These are phyloP conservation scores for Marchantia polymorpha DNA, from an alignment of 225 moss, liverwort and hornwort species.

Conservation along the genomic window DNA sequence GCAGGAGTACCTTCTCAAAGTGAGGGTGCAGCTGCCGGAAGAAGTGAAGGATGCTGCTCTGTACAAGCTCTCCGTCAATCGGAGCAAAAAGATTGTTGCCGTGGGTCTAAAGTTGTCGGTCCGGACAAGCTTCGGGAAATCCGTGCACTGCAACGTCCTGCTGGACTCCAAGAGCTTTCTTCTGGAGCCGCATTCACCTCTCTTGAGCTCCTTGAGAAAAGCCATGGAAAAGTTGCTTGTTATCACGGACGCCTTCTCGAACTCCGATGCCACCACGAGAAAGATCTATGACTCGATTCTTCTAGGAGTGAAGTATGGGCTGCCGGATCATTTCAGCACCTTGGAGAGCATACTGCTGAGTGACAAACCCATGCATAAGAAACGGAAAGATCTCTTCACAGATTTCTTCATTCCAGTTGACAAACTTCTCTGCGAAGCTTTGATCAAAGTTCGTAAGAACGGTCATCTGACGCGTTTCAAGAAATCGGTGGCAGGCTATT, in stretches of 20 bases:
- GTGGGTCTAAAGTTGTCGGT: constrained; percentile 5
- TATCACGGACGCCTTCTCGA: constrained; percentile 3
- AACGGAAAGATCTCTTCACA: constrained; percentile 2
- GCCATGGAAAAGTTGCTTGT: constrained; percentile 10
- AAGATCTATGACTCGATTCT: constrained; percentile 13
- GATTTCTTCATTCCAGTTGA: constrained; percentile 15
- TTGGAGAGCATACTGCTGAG: background rate
- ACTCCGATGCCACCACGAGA: background rate
- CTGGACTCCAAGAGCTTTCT: background rate
- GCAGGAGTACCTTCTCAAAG: background rate
- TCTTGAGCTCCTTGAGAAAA: constrained; percentile 6
- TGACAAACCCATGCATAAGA: constrained; percentile 1
- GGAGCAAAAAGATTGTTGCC: background rate
- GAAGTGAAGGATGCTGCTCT: constrained; percentile 3
- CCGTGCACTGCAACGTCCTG: background rate
- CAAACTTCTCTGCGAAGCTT: constrained; percentile 11
- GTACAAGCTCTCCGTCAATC: background rate
- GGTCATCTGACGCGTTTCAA: background rate
- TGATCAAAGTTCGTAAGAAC: constrained; percentile 4
- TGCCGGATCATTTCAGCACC: background rate
- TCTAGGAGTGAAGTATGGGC: constrained; percentile 2
- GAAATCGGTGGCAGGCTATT: constrained; percentile 6
- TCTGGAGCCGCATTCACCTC: constrained; percentile 8
- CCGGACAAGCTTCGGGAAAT: background rate
- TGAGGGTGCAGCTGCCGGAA: background rate